phyloP scores from a whole-genome alignment of 352 stramenopile species.

The Albugo laibachii region DNA sequence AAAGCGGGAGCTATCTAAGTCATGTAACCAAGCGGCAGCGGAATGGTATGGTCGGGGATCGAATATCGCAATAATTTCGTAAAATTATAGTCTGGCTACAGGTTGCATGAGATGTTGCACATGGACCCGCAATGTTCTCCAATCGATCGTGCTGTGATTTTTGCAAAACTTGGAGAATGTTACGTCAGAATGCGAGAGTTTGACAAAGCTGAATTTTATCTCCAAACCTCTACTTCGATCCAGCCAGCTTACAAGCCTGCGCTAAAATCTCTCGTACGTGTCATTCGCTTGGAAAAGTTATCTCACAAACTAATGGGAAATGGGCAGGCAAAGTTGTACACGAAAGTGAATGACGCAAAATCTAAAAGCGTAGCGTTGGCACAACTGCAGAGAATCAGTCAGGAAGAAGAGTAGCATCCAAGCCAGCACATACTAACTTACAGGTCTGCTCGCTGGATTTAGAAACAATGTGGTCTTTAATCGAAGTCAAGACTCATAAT shows the following conservation, averaged over 20 bases:
- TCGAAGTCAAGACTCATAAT: too few relatives aligned
- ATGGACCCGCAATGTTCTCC: conserved; percentile 2
- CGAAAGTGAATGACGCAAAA: conserved; percentile 2
- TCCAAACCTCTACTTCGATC: conserved; percentile 10
- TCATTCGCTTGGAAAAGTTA: not conserved
- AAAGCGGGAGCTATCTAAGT: not conserved
- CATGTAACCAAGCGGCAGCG: not conserved
- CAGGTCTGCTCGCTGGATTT: too few relatives aligned
- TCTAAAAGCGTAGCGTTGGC: not conserved
- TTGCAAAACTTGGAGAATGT: conserved; percentile 9
- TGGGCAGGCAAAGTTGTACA: conserved; percentile 8
- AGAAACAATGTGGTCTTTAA: too few relatives aligned
- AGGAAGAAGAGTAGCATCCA: too few relatives aligned
- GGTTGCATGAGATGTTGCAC: conserved; percentile 9
- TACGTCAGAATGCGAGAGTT: conserved; percentile 6
- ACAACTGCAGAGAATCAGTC: not conserved
- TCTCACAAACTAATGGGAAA: not conserved
- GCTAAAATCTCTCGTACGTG: conserved; percentile 9
- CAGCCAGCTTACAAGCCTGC: conserved; percentile 3
- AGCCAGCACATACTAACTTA: too few relatives aligned
- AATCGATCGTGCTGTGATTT: conserved; percentile 2
- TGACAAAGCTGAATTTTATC: conserved; percentile 11
- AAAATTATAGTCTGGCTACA: not conserved
- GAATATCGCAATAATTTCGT: not conserved
- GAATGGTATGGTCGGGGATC: conserved; percentile 1